Evolutionary conservation across 495 filamentous ascomycete species (phyloP).

Genomic region (Xylaria venustula): DNA sequence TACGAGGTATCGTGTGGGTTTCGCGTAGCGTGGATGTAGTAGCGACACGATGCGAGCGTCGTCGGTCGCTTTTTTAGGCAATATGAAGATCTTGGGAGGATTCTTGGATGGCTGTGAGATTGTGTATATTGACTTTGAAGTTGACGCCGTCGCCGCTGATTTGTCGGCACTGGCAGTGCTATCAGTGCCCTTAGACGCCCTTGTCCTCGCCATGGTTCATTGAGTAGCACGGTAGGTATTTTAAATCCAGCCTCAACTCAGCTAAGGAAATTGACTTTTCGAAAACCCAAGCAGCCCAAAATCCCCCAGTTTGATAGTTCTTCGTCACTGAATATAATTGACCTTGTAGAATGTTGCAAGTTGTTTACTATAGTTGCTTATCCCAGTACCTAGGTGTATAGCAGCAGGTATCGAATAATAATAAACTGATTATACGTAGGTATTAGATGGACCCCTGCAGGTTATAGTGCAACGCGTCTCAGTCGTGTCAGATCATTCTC

Average conservation of each 20-base stretch:
- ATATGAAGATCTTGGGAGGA: constrained; percentile 71
- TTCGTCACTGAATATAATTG: too few relatives aligned
- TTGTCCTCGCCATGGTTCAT: constrained; percentile 23
- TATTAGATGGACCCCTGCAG: neutral
- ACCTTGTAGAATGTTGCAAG: too few relatives aligned
- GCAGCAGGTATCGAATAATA: too few relatives aligned
- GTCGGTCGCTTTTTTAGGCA: constrained; percentile 64
- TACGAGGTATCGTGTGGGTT: constrained; percentile 70
- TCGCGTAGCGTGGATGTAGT: constrained; percentile 68
- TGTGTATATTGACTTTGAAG: constrained; percentile 34
- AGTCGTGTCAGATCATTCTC: neutral
- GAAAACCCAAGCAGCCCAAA: neutral
- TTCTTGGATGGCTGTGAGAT: constrained; percentile 35
- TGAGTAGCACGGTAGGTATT: neutral
- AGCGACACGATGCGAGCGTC: constrained; percentile 73
- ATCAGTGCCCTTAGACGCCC: constrained; percentile 11
- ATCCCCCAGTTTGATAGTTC: too few relatives aligned
- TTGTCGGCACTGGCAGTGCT: constrained; percentile 11
- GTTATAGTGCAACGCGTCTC: constrained; percentile 6
- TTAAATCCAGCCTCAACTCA: neutral
- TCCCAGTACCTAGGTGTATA: too few relatives aligned
- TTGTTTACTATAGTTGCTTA: too few relatives aligned
- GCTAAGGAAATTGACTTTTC: neutral
- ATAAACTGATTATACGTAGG: neutral
- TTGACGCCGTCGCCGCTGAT: constrained; percentile 23